phyloP scores from a whole-genome alignment of 768 basidiomycete species.

The Terana coerulea region DNA sequence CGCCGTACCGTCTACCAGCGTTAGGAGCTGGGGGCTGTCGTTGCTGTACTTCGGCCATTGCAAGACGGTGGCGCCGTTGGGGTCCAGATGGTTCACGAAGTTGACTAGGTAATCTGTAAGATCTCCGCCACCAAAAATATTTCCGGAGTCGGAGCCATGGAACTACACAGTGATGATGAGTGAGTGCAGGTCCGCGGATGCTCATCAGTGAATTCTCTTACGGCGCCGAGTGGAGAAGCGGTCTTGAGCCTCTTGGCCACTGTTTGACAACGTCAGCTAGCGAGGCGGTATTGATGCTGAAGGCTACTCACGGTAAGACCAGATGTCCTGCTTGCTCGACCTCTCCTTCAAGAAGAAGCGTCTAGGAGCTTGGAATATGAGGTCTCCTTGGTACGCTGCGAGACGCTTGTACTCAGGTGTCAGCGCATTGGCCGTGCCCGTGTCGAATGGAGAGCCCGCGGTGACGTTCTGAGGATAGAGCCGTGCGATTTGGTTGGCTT shows the following conservation, averaged over 20 bases:
- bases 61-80: slow-evolving; percentile 33
- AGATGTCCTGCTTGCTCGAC: slow-evolving; percentile 16
- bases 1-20: slow-evolving; percentile 4
- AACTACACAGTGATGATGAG: slow-evolving; percentile 24
- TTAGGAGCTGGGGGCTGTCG: neutral
- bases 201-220: neutral
- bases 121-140: slow-evolving; percentile 43
- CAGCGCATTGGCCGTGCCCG: slow-evolving; percentile 40
- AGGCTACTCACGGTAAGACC: slow-evolving; percentile 14
- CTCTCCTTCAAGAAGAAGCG: slow-evolving; percentile 21
- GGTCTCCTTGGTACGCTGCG: slow-evolving; percentile 25
- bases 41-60: slow-evolving; percentile 41
- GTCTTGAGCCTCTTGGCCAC: slow-evolving; percentile 11
- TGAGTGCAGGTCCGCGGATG: neutral
- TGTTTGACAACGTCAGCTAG: neutral
- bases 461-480: slow-evolving; percentile 29
- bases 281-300: too few species aligned
- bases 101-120: slow-evolving; percentile 45
- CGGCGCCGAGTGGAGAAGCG: neutral
- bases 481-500: slow-evolving; percentile 12
- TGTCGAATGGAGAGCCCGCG: slow-evolving; percentile 52
- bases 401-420: slow-evolving; percentile 34
- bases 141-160: slow-evolving; percentile 39
- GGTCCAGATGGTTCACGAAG: slow-evolving; percentile 40
- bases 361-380: slow-evolving; percentile 22